Evolutionary conservation across 176 grass and related monocot species (phyloP).

Genomic region (Cymbopogon citratus): DNA sequence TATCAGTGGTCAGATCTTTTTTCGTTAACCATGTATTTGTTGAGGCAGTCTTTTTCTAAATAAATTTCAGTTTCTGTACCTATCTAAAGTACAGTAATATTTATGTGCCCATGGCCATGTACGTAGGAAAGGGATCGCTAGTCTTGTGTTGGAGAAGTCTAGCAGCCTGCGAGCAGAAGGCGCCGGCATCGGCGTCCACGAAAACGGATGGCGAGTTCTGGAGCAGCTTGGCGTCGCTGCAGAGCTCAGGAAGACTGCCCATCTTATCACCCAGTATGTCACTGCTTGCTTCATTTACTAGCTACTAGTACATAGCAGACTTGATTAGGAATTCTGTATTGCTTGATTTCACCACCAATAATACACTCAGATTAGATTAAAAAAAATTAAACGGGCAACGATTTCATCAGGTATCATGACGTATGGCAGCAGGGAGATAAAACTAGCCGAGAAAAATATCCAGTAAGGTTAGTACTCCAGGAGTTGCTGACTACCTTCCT

Average conservation of each 20-base stretch:
- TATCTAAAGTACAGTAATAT: no score
- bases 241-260: conserved; percentile 17
- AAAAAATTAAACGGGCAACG: not conserved
- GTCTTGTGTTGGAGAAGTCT: conserved; percentile 48
- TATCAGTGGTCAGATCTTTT: no score
- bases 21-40: no score
- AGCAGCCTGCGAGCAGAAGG: conserved; percentile 29
- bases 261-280: not conserved
- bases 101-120: no score
- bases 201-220: conserved; percentile 51
- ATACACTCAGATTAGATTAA: not conserved
- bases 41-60: no score
- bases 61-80: no score
- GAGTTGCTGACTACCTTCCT: no score
- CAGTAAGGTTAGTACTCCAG: not conserved
- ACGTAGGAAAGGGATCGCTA: conserved; percentile 48
- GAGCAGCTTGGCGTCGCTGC: conserved; percentile 27
- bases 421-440: not conserved
- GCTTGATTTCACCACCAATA: no score
- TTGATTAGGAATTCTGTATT: no score
- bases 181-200: conserved; percentile 27
- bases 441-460: not conserved
- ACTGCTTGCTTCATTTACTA: no score
- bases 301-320: no score
- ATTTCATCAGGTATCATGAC: conserved; percentile 14